Evolutionary conservation across 208 protist genomes (phyloP).

Genomic region (Leptomonas pyrrhocoris): DNA sequence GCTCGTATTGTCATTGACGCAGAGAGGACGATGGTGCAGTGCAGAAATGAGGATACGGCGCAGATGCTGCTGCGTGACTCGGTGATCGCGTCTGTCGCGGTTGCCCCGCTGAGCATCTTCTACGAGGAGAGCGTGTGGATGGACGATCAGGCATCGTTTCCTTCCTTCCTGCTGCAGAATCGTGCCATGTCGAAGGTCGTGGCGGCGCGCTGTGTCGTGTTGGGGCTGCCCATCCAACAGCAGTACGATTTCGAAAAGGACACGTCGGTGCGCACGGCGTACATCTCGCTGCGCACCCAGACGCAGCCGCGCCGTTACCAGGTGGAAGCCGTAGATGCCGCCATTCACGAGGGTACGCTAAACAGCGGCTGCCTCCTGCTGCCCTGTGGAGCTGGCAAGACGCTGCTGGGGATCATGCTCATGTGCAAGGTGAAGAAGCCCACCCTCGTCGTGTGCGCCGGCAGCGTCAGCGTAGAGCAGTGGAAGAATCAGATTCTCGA

Average conservation of each 20-base stretch:
- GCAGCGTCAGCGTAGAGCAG: constrained; percentile 96
- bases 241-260: constrained; percentile 87
- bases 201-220: constrained; percentile 67
- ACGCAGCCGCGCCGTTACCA: constrained; percentile 84
- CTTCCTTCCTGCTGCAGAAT: constrained; percentile 59
- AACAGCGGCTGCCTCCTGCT: constrained; percentile 98
- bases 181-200: constrained; percentile 67
- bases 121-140: constrained; percentile 33
- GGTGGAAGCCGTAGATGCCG: constrained; percentile 80
- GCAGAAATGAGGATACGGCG: constrained; percentile 57
- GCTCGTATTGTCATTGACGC: constrained; percentile 76
- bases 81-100: constrained; percentile 55
- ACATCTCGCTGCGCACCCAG: constrained; percentile 71
- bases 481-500: constrained; percentile 96
- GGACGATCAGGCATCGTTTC: constrained; percentile 24
- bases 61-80: constrained; percentile 52
- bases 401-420: constrained; percentile 98
- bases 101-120: constrained; percentile 39
- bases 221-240: constrained; percentile 83
- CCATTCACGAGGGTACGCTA: constrained; percentile 54
- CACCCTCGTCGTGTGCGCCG: constrained; percentile 95
- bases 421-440: constrained; percentile 95
- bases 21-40: constrained; percentile 67
- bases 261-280: constrained; percentile 53
- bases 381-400: constrained; percentile 99